These are phyloP conservation scores for Letharia lupina DNA, from an alignment of 495 filamentous ascomycete species.

Conservation along the genomic window DNA sequence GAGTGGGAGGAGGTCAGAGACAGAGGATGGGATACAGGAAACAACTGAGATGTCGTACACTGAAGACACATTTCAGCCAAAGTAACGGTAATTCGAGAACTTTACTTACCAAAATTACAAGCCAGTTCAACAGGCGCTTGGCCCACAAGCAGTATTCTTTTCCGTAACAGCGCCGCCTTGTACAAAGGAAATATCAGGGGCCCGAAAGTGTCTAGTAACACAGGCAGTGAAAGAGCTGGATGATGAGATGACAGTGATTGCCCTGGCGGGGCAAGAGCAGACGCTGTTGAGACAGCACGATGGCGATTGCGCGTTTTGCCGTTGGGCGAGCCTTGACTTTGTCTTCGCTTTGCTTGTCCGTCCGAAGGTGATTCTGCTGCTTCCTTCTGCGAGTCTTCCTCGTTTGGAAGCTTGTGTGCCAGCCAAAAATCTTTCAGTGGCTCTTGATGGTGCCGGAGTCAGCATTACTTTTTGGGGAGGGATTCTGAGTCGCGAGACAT, in stretches of 20 bases:
- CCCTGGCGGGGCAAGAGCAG: slow-evolving; percentile 54
- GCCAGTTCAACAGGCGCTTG: slow-evolving; percentile 75
- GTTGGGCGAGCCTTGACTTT: slow-evolving; percentile 23
- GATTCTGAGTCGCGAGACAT: too few relatives aligned
- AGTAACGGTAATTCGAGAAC: slow-evolving; percentile 18
- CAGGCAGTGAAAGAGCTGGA: slow-evolving; percentile 72
- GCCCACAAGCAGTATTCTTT: slow-evolving; percentile 75
- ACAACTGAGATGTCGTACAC: slow-evolving; percentile 92
- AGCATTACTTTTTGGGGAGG: too few relatives aligned
- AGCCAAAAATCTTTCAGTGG: slow-evolving; percentile 76
- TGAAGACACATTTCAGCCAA: slow-evolving; percentile 27
- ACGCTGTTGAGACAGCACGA: slow-evolving; percentile 50
- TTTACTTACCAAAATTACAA: slow-evolving; percentile 74
- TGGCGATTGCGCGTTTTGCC: slow-evolving; percentile 43
- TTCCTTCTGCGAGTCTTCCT: slow-evolving; percentile 29
- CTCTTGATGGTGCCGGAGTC: slow-evolving; percentile 16
- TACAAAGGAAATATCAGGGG: slow-evolving; percentile 86
- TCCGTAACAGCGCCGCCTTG: slow-evolving; percentile 77
- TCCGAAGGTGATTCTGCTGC: slow-evolving; percentile 18
- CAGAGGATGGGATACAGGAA: slow-evolving; percentile 62
- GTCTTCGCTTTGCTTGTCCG: slow-evolving; percentile 11
- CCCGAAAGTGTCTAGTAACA: slow-evolving; percentile 73
- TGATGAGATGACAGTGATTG: slow-evolving; percentile 71
- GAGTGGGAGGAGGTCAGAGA: slow-evolving; percentile 54
- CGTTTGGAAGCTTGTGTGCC: slow-evolving; percentile 47